A percentile compares a stretch with the other conserved stretches of the same genome.
Conservation (phyloP, 2,329 filamentous ascomycete genomes). For the Pseudogymnoascus sp. region DNA sequence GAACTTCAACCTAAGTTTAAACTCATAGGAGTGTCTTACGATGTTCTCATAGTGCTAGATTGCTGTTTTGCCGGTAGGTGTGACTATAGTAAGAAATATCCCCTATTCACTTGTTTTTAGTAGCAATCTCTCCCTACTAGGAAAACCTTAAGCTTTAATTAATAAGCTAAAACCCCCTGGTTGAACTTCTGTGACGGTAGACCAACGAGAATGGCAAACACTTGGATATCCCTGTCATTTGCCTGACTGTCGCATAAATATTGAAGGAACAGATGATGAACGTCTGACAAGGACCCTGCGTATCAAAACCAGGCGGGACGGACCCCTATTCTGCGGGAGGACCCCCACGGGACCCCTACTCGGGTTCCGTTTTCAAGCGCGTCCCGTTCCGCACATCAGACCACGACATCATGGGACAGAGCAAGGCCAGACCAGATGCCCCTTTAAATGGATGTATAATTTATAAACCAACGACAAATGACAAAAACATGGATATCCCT, state of each 20-base stretch:
- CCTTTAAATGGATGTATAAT: not conserved
- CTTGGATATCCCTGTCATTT: not conserved
- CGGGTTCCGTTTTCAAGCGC: not conserved
- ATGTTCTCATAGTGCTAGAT: too few species aligned
- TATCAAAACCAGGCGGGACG: not conserved
- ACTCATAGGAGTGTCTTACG: too few species aligned
- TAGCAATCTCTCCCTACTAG: too few species aligned
- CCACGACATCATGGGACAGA: not conserved
- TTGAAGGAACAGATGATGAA: not conserved
- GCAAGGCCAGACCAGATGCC: not conserved
- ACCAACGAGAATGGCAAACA: not conserved
- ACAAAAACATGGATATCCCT: slow-evolving; percentile 4
- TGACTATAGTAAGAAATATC: too few species aligned
- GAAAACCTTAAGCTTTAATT: too few species aligned
- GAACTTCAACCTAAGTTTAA: too few species aligned
- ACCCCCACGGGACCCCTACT: not conserved
- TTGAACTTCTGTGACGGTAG: not conserved
- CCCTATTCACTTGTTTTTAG: too few species aligned
- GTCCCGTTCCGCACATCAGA: not conserved
- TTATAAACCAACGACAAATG: not conserved
- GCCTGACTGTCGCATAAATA: not conserved
- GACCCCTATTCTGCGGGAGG: not conserved
- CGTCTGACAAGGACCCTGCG: not conserved
- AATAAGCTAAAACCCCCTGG: too few species aligned
- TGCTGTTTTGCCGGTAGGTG: too few species aligned